Base-by-base conservation (phyloP, 768 basidiomycete species). In the Roridomyces roridus region DNA sequence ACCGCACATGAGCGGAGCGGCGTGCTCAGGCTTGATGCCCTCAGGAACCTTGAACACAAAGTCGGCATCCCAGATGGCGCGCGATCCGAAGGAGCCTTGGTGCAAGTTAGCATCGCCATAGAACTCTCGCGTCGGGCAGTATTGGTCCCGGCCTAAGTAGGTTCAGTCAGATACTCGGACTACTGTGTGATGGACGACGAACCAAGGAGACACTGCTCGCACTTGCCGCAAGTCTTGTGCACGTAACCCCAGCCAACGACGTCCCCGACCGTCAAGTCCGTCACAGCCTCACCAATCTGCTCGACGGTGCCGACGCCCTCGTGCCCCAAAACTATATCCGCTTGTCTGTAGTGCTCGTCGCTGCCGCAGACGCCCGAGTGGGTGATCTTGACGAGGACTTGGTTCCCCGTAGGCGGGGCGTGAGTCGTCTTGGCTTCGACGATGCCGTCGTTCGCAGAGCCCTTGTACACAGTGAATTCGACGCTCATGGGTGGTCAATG, bases 1-100 rank as follows among this genome's bases (percentile, higher is more conserved):
- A n/a, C n/a, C n/a, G n/a, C n/a, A n/a, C n/a, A n/a, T n/a, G n/a
- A n/a, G n/a, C n/a, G n/a, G n/a, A 6, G 70, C 72, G 4, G 75
- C 73, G 2, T 56, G 50, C 9, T 65, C 64, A 23, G 73, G 73
- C 12, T 64, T 50, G 31, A 76, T 53, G 3, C 56, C 50, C 0
- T 69, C 69, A 2, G 75, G 75, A 26, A 76, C 64, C 9, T 68
- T 65, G 60, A 75, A 77, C n/a, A 76, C 57, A 40, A 68, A 77
- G 10, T 56, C 62, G n/a, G n/a, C n/a, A n/a, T n/a, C n/a, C n/a
- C n/a, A n/a, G n/a, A n/a, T n/a, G n/a, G n/a, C n/a, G n/a, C n/a
- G n/a, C n/a, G n/a, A n/a, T n/a, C n/a, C n/a, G n/a, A n/a, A n/a
- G n/a, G n/a, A n/a, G n/a, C n/a, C n/a, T n/a, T n/a, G n/a, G n/a